These are phyloP conservation scores for Tetrahymena thermophila DNA, from an alignment of 73 alveolate species.

Conservation along the genomic window DNA sequence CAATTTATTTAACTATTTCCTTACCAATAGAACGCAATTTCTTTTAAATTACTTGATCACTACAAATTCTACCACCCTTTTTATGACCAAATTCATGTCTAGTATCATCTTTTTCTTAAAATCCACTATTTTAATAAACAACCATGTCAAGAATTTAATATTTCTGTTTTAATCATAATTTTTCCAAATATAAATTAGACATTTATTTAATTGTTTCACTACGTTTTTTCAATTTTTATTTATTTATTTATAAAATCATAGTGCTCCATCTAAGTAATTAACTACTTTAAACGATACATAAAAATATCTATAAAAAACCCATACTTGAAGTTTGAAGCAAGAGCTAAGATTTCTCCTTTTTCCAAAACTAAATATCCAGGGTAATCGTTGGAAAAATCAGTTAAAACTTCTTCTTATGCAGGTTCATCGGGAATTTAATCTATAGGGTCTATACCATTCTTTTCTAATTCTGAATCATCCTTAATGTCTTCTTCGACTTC, in stretches of 20 bases:
- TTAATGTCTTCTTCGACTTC: constrained; percentile 20
- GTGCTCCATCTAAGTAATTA: neutral
- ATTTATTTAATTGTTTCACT: neutral
- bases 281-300: neutral
- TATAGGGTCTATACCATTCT: constrained; percentile 35
- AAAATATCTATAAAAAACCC: neutral
- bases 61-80: constrained; percentile 49
- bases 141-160: too few species aligned
- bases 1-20: constrained; percentile 69
- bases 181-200: neutral
- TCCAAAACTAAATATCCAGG: constrained; percentile 13
- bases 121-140: neutral
- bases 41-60: constrained; percentile 39
- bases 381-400: constrained; percentile 35
- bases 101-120: constrained; percentile 23
- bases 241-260: neutral
- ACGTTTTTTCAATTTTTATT: neutral
- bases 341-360: constrained; percentile 18
- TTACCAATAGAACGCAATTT: constrained; percentile 67
- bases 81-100: constrained; percentile 30
- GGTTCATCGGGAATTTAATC: constrained; percentile 24
- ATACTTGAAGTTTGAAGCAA: constrained; percentile 15
- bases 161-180: neutral
- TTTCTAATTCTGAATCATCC: constrained; percentile 44
- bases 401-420: constrained; percentile 30